Evolutionary conservation across 208 protist species (phyloP), one percentile per base, ranked within the genome.

Genomic region (Tritrichomonas musculus): DNA sequence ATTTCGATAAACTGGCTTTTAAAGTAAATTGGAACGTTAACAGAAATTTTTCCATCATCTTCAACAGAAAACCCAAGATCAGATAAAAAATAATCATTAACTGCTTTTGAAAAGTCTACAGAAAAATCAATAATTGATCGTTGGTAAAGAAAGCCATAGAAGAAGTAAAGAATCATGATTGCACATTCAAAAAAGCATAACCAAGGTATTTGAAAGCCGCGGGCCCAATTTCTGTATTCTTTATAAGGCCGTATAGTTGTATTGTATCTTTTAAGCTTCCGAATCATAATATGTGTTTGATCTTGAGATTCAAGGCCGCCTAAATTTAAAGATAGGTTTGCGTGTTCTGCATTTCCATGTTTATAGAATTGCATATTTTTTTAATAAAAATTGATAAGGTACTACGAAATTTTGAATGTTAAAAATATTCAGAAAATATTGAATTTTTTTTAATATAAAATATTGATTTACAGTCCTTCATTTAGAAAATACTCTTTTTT

Each of bases 41-140:
- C 44, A 20, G 14, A 25, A 36, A 53, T 88, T 53, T 44, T 53
- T n/a, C 44, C 47, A 53, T 88, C 77, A 14, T 44, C 25, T 39
- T 44, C 41, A 25, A 33, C 47, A 50, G 33, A 14, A 39, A 88
- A 88, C 4, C 39, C 77, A 88, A 53, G 57, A 39, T 30, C 77
- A 88, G 41, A 88, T 39, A 88, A 47, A 47, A 88, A 88, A 57
- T 88, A 88, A 57, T 88, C 27, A 57, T 88, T 36, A 39, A 88
- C 47, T 20, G 47, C 44, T 88, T 88, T 88, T 27, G 47, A n/a
- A 88, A 88, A 88, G 39, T 49, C 77, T 39, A 53, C 57, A 47
- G 47, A n/a, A 88, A 88, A 88, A 57, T 57, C 47, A 57, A 53
- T 88, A 27, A 57, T 57, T 27, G 41, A 88, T 2, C n/a, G 9